A percentile compares a stretch with the other conserved stretches of the same genome.
Conservation (phyloP, 352 stramenopile genomes). For the Peronosclerospora sorghi region DNA sequence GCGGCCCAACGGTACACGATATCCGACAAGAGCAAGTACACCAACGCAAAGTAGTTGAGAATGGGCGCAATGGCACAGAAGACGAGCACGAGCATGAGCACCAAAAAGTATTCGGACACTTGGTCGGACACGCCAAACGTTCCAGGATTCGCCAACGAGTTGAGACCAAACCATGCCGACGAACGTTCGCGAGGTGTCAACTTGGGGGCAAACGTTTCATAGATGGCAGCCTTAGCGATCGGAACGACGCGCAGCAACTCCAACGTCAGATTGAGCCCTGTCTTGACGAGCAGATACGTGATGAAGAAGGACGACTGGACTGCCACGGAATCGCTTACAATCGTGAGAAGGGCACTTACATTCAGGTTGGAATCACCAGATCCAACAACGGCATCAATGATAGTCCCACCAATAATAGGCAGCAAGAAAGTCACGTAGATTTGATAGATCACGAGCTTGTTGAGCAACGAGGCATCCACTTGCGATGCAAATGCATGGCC, state of each 20-base stretch:
- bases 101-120: constrained; percentile 58
- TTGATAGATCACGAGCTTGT: constrained; percentile 77
- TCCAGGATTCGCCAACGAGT: constrained; percentile 42
- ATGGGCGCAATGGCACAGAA: constrained; percentile 70
- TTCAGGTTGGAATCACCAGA: constrained; percentile 33
- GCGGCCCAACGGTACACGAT: constrained; percentile 64
- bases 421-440: constrained; percentile 74
- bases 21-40: constrained; percentile 64
- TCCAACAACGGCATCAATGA: constrained; percentile 60
- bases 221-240: constrained; percentile 69
- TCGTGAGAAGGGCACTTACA: constrained; percentile 32
- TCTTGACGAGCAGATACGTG: constrained; percentile 71
- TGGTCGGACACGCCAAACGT: constrained; percentile 47
- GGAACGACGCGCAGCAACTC: constrained; percentile 62
- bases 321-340: constrained; percentile 51
- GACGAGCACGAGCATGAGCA: constrained; percentile 65
- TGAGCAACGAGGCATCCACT: constrained; percentile 59
- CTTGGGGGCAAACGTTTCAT: constrained; percentile 64
- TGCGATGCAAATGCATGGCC: constrained; percentile 55
- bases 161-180: constrained; percentile 58
- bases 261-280: constrained; percentile 50
- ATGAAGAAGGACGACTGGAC: constrained; percentile 77
- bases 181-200: constrained; percentile 63
- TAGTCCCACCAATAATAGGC: constrained; percentile 73
- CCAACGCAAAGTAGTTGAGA: constrained; percentile 62